A percentile compares a stretch with the other conserved stretches of the same genome.
Evolutionary conservation across 2,329 filamentous ascomycete species (phyloP).

Genomic region (Dryadomyces sulphureus): DNA sequence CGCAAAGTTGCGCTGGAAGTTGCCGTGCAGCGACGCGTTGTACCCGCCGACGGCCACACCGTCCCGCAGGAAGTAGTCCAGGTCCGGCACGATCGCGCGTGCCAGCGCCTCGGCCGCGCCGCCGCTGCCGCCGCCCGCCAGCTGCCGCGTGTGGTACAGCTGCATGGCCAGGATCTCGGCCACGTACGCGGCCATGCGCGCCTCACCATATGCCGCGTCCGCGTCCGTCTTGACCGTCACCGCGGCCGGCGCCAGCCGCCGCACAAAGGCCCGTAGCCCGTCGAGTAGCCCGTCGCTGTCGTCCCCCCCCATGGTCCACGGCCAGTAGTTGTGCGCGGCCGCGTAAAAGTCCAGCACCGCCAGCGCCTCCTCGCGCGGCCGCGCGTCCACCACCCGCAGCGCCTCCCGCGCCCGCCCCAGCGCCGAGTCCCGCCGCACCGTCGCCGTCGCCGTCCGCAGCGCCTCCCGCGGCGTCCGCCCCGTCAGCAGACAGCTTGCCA

Average conservation of each 20-base stretch:
- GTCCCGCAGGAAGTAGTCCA: slow-evolving; percentile 68
- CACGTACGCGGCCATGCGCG: slow-evolving; percentile 63
- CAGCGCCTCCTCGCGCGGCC: slow-evolving; percentile 52
- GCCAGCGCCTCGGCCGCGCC: slow-evolving; percentile 51
- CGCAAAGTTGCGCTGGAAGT: slow-evolving; percentile 73
- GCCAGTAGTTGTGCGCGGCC: slow-evolving; percentile 85
- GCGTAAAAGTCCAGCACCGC: slow-evolving; percentile 78
- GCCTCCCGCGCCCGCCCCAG: slow-evolving; percentile 59
- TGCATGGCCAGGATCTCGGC: slow-evolving; percentile 86
- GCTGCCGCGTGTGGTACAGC: slow-evolving; percentile 70
- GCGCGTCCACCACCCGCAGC: slow-evolving; percentile 47
- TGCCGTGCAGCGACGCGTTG: slow-evolving; percentile 74
- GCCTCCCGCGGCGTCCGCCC: slow-evolving; percentile 71
- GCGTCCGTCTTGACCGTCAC: slow-evolving; percentile 39
- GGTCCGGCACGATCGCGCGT: slow-evolving; percentile 54
- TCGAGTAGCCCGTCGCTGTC: slow-evolving; percentile 51
- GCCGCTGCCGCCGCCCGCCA: slow-evolving; percentile 15
- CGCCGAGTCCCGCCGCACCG: slow-evolving; percentile 40
- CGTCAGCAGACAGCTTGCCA: slow-evolving; percentile 83
- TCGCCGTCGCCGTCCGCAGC: slow-evolving; percentile 34
- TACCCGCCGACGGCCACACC: slow-evolving; percentile 70
- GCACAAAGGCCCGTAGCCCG: slow-evolving; percentile 56
- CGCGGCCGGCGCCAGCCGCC: slow-evolving; percentile 35
- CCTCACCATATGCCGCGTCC: slow-evolving; percentile 43
- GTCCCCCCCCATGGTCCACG: slow-evolving; percentile 74